These are phyloP conservation scores for Solanum etuberosum DNA, from an alignment of 257 asterid species.

Conservation along the genomic window DNA sequence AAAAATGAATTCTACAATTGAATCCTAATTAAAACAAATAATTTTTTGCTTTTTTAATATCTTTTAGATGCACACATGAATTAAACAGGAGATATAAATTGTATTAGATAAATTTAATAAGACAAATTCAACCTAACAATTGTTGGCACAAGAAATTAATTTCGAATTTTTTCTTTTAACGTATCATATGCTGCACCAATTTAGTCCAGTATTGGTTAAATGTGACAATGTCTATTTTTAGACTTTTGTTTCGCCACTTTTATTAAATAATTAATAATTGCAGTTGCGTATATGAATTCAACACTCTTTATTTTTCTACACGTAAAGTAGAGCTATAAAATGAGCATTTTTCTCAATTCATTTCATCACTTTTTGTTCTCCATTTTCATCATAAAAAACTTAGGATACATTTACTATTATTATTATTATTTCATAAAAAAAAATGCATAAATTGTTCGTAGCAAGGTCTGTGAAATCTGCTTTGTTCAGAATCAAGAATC, in stretches of 20 bases:
- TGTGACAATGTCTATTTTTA: background rate
- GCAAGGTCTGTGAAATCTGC: conserved; percentile 42
- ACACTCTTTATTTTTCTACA: background rate
- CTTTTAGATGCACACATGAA: no score
- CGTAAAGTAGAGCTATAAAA: background rate
- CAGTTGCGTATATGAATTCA: background rate
- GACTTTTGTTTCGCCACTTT: background rate
- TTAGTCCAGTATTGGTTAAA: background rate
- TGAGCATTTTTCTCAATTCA: background rate
- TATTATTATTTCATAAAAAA: background rate
- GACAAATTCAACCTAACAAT: no score
- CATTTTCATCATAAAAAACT: background rate
- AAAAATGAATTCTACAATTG: background rate
- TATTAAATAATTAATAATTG: background rate
- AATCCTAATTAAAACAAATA: no score
- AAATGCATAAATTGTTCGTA: conserved; percentile 56
- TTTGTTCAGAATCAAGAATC: conserved; percentile 15
- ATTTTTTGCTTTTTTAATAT: no score
- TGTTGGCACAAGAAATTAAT: no score
- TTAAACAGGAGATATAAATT: no score
- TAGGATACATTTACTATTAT: background rate
- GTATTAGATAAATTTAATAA: no score
- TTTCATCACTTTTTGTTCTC: background rate
- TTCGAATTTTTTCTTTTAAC: background rate
- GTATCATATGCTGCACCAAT: background rate